A percentile compares a stretch with the other conserved stretches of the same genome.
These are phyloP conservation scores for Domatiomyces globalis DNA, from an alignment of 2,329 filamentous ascomycete genomes.

Conservation along the genomic window DNA sequence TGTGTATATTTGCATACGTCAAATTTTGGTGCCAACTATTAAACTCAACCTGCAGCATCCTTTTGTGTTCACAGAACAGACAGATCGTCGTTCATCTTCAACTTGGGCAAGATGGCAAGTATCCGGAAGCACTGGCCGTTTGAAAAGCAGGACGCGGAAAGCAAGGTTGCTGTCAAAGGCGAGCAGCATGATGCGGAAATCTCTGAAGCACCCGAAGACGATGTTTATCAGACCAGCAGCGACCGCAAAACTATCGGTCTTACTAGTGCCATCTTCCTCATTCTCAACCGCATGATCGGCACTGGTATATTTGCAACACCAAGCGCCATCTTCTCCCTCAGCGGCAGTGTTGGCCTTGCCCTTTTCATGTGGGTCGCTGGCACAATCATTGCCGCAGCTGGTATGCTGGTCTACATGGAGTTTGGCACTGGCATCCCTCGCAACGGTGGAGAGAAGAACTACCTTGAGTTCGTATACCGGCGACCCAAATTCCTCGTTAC, in stretches of 20 bases:
- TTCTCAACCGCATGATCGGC: conserved; percentile 34
- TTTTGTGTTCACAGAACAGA: too few species aligned
- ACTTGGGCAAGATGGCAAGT: too few species aligned
- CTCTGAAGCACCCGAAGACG: conserved; percentile 1
- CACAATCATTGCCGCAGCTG: conserved; percentile 32
- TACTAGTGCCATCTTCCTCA: conserved; percentile 31
- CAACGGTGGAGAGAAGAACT: conserved; percentile 39
- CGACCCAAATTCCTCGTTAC: conserved; percentile 39
- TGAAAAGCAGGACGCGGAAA: too few species aligned
- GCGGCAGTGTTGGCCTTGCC: conserved; percentile 41
- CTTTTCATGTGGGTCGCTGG: conserved; percentile 43
- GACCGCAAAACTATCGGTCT: conserved; percentile 28
- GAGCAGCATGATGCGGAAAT: neutral
- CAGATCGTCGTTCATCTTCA: too few species aligned
- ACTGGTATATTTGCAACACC: conserved; percentile 42
- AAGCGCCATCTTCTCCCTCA: conserved; percentile 41
- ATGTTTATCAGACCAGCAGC: conserved; percentile 21
- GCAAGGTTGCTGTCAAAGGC: neutral
- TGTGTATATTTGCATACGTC: too few species aligned
- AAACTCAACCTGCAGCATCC: too few species aligned
- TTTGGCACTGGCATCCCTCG: conserved; percentile 33
- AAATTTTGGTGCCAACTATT: too few species aligned
- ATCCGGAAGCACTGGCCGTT: too few species aligned
- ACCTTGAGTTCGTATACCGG: conserved; percentile 40
- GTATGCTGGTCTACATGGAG: conserved; percentile 35